Evolutionary conservation across 2,329 filamentous ascomycete genomes (phyloP), one percentile per base, ranked within the genome.

Genomic region (Paracamarosporium sp.): DNA sequence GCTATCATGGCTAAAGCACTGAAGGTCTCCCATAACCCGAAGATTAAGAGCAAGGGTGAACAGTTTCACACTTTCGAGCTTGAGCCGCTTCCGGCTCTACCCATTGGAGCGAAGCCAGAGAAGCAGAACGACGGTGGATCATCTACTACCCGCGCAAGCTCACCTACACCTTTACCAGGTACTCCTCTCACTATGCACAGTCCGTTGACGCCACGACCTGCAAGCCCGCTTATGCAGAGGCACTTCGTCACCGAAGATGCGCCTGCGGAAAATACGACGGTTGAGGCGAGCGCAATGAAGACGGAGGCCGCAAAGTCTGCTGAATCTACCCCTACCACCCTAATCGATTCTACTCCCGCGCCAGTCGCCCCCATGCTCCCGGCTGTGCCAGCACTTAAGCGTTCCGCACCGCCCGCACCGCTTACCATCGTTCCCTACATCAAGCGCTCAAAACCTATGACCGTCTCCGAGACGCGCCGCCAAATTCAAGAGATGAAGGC

Each of bases 381-480:
- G 12, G 27, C 30, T 22, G 15, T 25, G 6, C 50, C 50, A 12
- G 28, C 36, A 4, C 46, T 25, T 6, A 60, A 53, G 35, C 47
- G 45, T 35, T 12, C 33, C 3, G 24, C 41, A 6, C 25, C 24
- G 9, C 25, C 33, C 17, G n/a, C 31, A 25, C 35, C 35, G 1
- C 35, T 40, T 20, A 9, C 17, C 6, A 9, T 9, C 7, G 4
- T 12, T 12, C 28, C 17, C 31, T 28, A 22, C 4, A 5, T 12
- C 56, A 11, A 11, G 22, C 36, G 9, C 17, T 40, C 36, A 40
- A 40, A 22, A 25, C 7, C 31, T 7, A 53, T 46, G 2, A 57
- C 62, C n/a, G 48, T 69, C 20, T 22, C 59, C 3, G 63, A 67
- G 8, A 61, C 63, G 20, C 68, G 61, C 17, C 67, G 68, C 35